Base-by-base conservation (phyloP, 148 eudicot genomes). In the Diospyros kaki region DNA sequence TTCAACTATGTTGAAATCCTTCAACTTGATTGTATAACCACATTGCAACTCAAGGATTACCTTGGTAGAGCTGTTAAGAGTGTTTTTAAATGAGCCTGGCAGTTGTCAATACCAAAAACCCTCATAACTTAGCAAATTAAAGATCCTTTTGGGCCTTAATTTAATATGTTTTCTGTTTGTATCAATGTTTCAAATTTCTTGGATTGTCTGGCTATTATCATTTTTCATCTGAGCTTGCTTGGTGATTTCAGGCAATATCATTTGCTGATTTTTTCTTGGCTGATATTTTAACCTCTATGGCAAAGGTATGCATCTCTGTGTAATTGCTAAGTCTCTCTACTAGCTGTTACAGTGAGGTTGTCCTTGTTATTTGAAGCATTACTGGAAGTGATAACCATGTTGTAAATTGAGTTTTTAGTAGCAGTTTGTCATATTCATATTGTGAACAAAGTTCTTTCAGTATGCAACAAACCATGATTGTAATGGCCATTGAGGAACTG, bases 211-310 rank as follows among this genome's bases (percentile, higher is more conserved):
- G 52, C 52, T 56, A 44, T 77, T 59, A 41, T 50, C 39, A 39
- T 45, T 2, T 39, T 51, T 76, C 58, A 66, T 40, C 71, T 64
- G 61, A 68, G n/a, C 18, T 18, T 75, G 65, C 71, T 76, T 77
- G 71, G 17, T 82, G 76, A 42, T 61, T 79, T 78, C 95, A 96
- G 99, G 99, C 99, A 76, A 93, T 96, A 82, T 59, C 98, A 76
- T 96, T 96, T 85, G 86, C 99, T 63, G 99, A 93, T 78, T 96
- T 96, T 84, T 96, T 96, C 78, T 84, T 96, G 90, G 99, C 98
- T 82, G 99, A 96, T 86, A 96, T 93, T 78, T 83, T 96, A 78
- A 96, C 99, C 65, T 96, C 99, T 10, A 96, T 96, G 99, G 86
- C 99, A 40, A 96, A 96, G 99, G 99, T 96, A 87, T 68, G 80